Conservation (phyloP, 2,329 filamentous ascomycete species). For the Pezicula radicicola region DNA sequence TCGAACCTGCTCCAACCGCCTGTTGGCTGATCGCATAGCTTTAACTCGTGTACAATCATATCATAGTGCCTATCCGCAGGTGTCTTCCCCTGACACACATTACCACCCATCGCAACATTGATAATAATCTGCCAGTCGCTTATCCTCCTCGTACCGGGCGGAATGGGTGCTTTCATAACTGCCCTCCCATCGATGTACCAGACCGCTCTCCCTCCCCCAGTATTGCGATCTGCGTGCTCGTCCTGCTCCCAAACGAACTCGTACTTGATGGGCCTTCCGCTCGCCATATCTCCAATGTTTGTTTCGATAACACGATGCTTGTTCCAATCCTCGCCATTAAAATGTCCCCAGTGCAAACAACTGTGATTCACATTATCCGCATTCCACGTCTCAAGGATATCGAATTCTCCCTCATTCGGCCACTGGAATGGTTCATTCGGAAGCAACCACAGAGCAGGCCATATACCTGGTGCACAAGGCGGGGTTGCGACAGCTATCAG, state of each 20-base stretch:
- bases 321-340: conserved; percentile 47
- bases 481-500: conserved; percentile 48
- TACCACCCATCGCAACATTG: conserved; percentile 61
- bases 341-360: conserved; percentile 58
- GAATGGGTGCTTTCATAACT: conserved; percentile 55
- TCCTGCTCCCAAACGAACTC: conserved; percentile 55
- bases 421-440: conserved; percentile 55
- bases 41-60: conserved; percentile 50
- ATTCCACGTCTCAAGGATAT: conserved; percentile 62
- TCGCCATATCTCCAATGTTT: conserved; percentile 43
- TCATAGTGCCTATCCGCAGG: conserved; percentile 54
- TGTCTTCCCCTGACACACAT: conserved; percentile 49
- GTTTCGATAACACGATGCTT: conserved; percentile 56
- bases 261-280: conserved; percentile 43
- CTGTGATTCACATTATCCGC: conserved; percentile 51
- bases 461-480: conserved; percentile 53
- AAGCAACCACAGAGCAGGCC: conserved; percentile 61
- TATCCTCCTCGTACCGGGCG: conserved; percentile 48
- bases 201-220: conserved; percentile 43
- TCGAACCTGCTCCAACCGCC: conserved; percentile 55
- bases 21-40: conserved; percentile 48
- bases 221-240: conserved; percentile 30
- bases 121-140: conserved; percentile 54
- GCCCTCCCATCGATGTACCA: conserved; percentile 58
- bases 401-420: conserved; percentile 58